Evolutionary conservation across 176 grass and related monocot species (phyloP), one percentile per base, ranked within the genome.

Genomic region (Carex kokanica): DNA sequence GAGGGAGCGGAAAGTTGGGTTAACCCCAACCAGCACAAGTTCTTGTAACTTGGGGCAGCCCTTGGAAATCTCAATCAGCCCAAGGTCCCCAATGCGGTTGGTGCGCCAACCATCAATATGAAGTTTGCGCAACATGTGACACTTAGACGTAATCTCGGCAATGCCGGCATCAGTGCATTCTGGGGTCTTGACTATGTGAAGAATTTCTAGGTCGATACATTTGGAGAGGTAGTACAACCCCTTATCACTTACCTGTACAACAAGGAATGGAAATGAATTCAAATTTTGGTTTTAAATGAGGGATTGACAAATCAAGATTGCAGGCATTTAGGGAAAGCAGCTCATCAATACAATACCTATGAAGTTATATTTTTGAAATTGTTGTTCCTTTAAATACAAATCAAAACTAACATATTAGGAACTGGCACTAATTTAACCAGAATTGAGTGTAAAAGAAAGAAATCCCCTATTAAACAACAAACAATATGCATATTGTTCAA

Each of bases 101-200:
- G 89, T 95, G 78, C 92, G 93, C 97, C 97, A 96, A 8, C 97
- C 91, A 60, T 99, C 97, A 3, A 99, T 91, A 80, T 99, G 93
- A 24, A 99, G 74, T 58, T 99, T 99, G 36, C 93, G 93, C 8
- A 99, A 88, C 17, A 82, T 87, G 83, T 78, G 97, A 85, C 97
- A 99, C 32, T 73, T 92, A 64, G 91, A 87, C 0, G 93, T 89
- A 3, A 99, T 86, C 18, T 87, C 70, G 31, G 89, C 86, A 66
- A 99, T 90, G 57, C 97, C 93, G 0, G 68, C 86, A 54, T 99
- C 97, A 6, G 91, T 95, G 83, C 97, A 99, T 60, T 99, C 97
- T 13, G 88, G 93, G 6, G 91, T 89, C 89, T 99, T 99, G 24
- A 99, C 89, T 38, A 99, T 91, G 78, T 91, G 94, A 53, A 99